Evolutionary conservation across 495 filamentous ascomycete genomes (phyloP).

Genomic region (Penicillium mononematosum): DNA sequence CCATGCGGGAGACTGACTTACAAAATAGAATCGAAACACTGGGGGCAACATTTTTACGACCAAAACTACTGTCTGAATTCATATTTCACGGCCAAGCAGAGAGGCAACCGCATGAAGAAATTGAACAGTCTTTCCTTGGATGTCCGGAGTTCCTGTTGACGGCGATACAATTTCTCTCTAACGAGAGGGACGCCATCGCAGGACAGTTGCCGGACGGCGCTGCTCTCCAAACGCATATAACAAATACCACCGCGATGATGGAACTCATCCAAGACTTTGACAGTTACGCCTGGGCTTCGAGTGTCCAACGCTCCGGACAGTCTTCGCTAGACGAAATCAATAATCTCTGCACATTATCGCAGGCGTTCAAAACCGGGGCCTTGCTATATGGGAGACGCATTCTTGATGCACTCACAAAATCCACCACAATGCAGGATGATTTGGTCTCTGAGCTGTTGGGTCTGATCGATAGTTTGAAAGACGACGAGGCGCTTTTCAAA

Average conservation of each 20-base stretch:
- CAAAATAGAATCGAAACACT: slow-evolving; percentile 40
- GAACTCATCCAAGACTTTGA: slow-evolving; percentile 33
- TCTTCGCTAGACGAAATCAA: slow-evolving; percentile 25
- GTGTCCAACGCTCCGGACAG: slow-evolving; percentile 30
- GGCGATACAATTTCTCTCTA: slow-evolving; percentile 35
- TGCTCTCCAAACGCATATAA: slow-evolving; percentile 7
- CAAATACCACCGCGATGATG: slow-evolving; percentile 22
- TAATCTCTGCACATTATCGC: slow-evolving; percentile 27
- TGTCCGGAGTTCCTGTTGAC: slow-evolving; percentile 40
- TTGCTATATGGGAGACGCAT: slow-evolving; percentile 37
- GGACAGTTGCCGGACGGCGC: slow-evolving; percentile 3
- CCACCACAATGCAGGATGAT: slow-evolving; percentile 25
- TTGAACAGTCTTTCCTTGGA: slow-evolving; percentile 43
- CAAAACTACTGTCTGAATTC: slow-evolving; percentile 34
- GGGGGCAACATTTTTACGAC: slow-evolving; percentile 46
- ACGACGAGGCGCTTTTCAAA: slow-evolving; percentile 50
- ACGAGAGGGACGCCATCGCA: slow-evolving; percentile 33
- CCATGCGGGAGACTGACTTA: slow-evolving; percentile 3
- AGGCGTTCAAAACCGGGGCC: slow-evolving; percentile 34
- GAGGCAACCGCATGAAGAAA: slow-evolving; percentile 23
- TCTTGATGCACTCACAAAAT: slow-evolving; percentile 26
- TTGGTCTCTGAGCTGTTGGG: slow-evolving; percentile 44
- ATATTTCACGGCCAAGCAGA: slow-evolving; percentile 16
- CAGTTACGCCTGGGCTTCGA: slow-evolving; percentile 34
- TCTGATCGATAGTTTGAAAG: slow-evolving; percentile 44